A percentile compares a stretch with the other conserved stretches of the same genome.
Conservation (phyloP, 371 early-diverging fungal species). For the Basidiobolus heterosporus region DNA sequence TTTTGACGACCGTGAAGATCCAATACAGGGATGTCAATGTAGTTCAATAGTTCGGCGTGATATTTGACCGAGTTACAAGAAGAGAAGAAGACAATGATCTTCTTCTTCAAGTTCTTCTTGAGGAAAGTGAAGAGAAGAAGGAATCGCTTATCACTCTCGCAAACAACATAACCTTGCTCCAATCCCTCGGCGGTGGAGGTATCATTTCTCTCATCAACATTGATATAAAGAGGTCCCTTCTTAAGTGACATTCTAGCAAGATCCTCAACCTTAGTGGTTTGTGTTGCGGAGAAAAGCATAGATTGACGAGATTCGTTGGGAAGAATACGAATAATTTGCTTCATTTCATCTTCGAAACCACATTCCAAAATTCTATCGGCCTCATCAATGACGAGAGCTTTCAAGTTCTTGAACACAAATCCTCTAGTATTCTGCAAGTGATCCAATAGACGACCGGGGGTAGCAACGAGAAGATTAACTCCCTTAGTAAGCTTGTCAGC, state of each 20-base stretch:
- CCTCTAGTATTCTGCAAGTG: constrained; percentile 91
- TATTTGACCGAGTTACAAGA: constrained; percentile 89
- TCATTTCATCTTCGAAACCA: constrained; percentile 98
- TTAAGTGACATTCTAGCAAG: constrained; percentile 89
- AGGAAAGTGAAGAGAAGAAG: constrained; percentile 81
- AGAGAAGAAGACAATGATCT: constrained; percentile 93
- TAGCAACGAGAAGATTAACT: constrained; percentile 89
- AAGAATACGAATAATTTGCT: constrained; percentile 81
- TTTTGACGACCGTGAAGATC: constrained; percentile 89
- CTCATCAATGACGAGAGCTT: constrained; percentile 92
- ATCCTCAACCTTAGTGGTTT: constrained; percentile 93
- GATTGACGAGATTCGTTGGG: constrained; percentile 78
- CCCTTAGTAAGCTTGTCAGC: constrained; percentile 85
- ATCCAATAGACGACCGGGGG: constrained; percentile 96
- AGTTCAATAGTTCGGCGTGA: constrained; percentile 86
- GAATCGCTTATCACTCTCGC: constrained; percentile 78
- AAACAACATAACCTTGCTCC: constrained; percentile 92
- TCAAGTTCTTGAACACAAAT: constrained; percentile 76
- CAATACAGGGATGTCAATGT: constrained; percentile 90
- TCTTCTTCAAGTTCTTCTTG: constrained; percentile 84
- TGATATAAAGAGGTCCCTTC: constrained; percentile 84
- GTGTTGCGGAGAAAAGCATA: constrained; percentile 96
- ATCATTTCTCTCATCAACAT: constrained; percentile 83
- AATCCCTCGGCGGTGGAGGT: constrained; percentile 84
- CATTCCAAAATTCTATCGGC: constrained; percentile 96